These are phyloP conservation scores for Entomortierella parvispora DNA, from an alignment of 192 early-diverging fungal genomes.

Conservation along the genomic window DNA sequence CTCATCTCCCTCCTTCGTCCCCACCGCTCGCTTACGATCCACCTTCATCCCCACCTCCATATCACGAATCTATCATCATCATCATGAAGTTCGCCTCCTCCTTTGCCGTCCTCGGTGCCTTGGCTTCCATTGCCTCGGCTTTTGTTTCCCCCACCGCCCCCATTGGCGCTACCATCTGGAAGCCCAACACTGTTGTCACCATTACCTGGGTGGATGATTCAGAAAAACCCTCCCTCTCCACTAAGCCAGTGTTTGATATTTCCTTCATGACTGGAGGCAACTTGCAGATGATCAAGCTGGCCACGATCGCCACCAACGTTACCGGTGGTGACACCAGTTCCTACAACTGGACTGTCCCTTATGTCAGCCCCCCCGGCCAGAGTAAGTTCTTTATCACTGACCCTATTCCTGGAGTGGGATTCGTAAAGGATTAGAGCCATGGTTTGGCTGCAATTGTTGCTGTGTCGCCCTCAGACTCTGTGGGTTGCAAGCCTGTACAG, in stretches of 20 bases:
- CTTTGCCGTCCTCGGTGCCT: constrained; percentile 19
- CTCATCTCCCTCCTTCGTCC: background rate
- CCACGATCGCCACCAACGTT: constrained; percentile 13
- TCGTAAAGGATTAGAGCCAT: too few species aligned
- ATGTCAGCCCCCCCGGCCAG: constrained; percentile 36
- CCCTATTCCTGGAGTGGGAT: background rate
- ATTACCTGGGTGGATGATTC: constrained; percentile 32
- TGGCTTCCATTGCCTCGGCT: constrained; percentile 31
- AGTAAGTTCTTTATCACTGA: constrained; percentile 29
- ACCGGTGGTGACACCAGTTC: background rate
- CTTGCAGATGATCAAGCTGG: constrained; percentile 13
- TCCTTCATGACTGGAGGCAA: constrained; percentile 39
- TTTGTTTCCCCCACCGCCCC: constrained; percentile 37
- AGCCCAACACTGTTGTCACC: constrained; percentile 26
- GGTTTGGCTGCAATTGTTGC: background rate
- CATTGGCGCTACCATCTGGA: constrained; percentile 16
- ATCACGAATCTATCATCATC: background rate
- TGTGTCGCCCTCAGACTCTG: background rate
- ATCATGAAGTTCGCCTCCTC: constrained; percentile 40
- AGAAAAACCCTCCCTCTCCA: constrained; percentile 2
- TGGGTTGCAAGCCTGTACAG: too few species aligned
- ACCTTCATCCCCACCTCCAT: background rate
- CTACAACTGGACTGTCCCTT: constrained; percentile 19
- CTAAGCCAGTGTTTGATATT: constrained; percentile 32
- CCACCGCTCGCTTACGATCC: background rate